Conservation (phyloP, 179 eudicot species). For the Sideroxylon spinosum region DNA sequence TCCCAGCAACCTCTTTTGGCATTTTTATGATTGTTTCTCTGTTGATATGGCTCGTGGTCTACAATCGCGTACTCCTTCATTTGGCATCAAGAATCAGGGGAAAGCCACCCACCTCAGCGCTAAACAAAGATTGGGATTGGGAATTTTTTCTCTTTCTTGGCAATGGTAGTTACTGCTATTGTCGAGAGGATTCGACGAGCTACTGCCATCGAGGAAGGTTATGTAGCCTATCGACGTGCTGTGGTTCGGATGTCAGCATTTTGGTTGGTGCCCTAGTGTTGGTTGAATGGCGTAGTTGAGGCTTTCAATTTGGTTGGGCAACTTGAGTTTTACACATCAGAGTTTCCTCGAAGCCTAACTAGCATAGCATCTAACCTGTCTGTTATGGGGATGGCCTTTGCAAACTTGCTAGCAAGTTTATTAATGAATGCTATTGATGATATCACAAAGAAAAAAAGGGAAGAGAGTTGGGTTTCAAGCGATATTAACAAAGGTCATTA, state of each 20-base stretch:
- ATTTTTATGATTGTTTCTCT: conserved; percentile 49
- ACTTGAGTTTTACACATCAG: conserved; percentile 71
- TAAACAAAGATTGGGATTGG: conserved; percentile 43
- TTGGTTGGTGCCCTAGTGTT: no score
- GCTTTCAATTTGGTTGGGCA: conserved; percentile 69
- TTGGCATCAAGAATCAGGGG: conserved; percentile 55
- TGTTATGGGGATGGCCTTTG: conserved; percentile 22
- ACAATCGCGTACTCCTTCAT: conserved; percentile 62
- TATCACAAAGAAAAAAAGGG: conserved; percentile 36
- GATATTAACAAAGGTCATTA: no score
- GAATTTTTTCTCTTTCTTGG: conserved; percentile 41
- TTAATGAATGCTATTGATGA: conserved; percentile 43
- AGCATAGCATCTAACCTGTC: conserved; percentile 60
- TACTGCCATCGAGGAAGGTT: conserved; percentile 43
- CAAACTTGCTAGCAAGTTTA: conserved; percentile 46
- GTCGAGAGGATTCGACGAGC: conserved; percentile 57
- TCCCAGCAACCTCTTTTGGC: conserved; percentile 74
- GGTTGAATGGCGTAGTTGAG: no score
- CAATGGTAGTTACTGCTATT: conserved; percentile 46
- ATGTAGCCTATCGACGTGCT: conserved; percentile 25
- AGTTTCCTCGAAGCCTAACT: conserved; percentile 80
- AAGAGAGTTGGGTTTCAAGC: no score
- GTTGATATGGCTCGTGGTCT: conserved; percentile 59
- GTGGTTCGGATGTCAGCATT: conserved; percentile 59
- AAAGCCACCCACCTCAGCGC: conserved; percentile 47